phyloP scores from a whole-genome alignment of 768 basidiomycete genomes.

The Termitomyces sp. region DNA sequence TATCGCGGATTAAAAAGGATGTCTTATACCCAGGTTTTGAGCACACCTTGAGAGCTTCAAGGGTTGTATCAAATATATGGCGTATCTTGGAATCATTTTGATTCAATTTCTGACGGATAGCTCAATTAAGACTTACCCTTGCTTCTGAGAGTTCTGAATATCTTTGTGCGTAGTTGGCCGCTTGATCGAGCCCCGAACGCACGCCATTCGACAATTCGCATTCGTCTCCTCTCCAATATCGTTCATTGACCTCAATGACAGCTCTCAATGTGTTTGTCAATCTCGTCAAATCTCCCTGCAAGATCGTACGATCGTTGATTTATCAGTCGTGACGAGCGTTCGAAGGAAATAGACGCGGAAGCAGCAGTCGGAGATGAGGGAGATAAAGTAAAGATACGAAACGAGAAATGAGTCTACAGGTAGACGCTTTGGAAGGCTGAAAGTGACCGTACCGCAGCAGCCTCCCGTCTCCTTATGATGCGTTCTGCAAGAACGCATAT shows the following conservation, averaged over 20 bases:
- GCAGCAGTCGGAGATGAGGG: constrained; percentile 28
- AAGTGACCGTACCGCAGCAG: constrained; percentile 79
- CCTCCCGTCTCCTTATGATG: constrained; percentile 84
- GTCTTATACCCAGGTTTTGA: neutral
- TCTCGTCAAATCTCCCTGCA: constrained; percentile 78
- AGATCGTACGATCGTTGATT: constrained; percentile 16
- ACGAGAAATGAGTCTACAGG: constrained; percentile 66
- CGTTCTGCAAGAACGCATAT: constrained; percentile 85
- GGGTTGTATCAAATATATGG: constrained; percentile 53
- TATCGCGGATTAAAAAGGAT: constrained; percentile 21
- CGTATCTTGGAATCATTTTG: constrained; percentile 41
- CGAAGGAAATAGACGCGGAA: constrained; percentile 22
- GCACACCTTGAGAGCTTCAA: constrained; percentile 72
- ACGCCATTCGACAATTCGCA: constrained; percentile 81
- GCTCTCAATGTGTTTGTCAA: constrained; percentile 78
- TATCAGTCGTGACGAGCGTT: constrained; percentile 24
- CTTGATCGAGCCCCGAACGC: constrained; percentile 58
- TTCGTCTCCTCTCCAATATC: constrained; percentile 79
- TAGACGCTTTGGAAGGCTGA: constrained; percentile 57
- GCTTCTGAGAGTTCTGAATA: constrained; percentile 72
- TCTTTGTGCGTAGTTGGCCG: constrained; percentile 61
- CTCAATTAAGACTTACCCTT: constrained; percentile 43
- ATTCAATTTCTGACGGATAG: neutral
- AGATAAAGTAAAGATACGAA: constrained; percentile 40
- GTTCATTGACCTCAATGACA: constrained; percentile 71